Percentiles rank a stretch among this genome's conserved stretches.
Evolutionary conservation across 352 stramenopile genomes (phyloP).

Genomic region (Phytophthora aleatoria): DNA sequence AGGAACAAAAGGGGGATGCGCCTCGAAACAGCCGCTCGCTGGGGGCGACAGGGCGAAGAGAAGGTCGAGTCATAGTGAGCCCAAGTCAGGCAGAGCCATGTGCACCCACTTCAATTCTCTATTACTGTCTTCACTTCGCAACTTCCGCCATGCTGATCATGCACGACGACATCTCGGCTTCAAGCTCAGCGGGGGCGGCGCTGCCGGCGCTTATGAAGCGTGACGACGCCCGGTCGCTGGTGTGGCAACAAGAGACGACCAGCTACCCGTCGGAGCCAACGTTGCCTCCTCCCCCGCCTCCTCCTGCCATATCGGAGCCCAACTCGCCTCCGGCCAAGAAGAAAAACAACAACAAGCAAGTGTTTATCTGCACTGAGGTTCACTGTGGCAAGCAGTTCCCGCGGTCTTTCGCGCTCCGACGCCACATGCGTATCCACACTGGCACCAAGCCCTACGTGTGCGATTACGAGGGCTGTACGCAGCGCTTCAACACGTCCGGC

Average conservation of each 20-base stretch:
- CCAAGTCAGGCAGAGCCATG: conserved; percentile 10
- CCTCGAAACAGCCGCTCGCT: conserved; percentile 7
- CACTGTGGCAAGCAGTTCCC: conserved; percentile 88
- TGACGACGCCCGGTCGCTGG: conserved; percentile 13
- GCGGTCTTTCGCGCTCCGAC: conserved; percentile 78
- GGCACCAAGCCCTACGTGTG: conserved; percentile 84
- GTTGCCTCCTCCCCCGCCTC: not conserved
- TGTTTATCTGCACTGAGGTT: conserved; percentile 77
- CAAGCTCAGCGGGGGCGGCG: conserved; percentile 1
- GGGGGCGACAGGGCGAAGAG: conserved; percentile 25
- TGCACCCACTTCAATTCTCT: conserved; percentile 12
- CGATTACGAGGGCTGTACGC: conserved; percentile 71
- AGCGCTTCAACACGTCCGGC: conserved; percentile 88
- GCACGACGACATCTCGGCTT: conserved; percentile 15
- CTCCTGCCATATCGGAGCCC: conserved; percentile 2
- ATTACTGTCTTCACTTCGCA: conserved; percentile 39
- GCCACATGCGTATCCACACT: conserved; percentile 87
- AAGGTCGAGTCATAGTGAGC: conserved; percentile 11
- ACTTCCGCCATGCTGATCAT: conserved; percentile 44
- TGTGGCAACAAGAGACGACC: conserved; percentile 22
- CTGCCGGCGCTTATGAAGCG: conserved; percentile 28
- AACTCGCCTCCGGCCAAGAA: conserved; percentile 35
- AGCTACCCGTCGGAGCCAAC: not conserved
- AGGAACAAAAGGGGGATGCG: conserved; percentile 40
- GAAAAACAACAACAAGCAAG: conserved; percentile 48